A percentile compares a stretch with the other conserved stretches of the same genome.
phyloP scores from a whole-genome alignment of 768 basidiomycete genomes.

The Collybiopsis luxurians region DNA sequence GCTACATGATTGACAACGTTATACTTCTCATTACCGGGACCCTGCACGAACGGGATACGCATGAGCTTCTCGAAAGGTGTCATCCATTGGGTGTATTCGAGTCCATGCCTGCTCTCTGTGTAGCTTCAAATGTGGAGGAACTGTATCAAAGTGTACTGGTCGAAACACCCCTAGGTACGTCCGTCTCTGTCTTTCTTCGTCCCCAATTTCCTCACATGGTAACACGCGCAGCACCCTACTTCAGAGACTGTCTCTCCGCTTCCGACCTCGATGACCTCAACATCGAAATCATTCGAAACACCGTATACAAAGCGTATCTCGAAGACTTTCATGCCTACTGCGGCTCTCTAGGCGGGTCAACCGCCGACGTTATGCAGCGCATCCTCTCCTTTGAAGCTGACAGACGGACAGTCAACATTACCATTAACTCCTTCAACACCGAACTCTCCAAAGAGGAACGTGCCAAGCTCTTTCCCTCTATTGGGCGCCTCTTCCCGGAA shows the following conservation, averaged over 20 bases:
- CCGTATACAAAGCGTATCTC: slow-evolving; percentile 97
- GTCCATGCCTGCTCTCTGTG: slow-evolving; percentile 98
- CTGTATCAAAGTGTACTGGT: slow-evolving; percentile 95
- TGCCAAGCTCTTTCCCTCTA: slow-evolving; percentile 89
- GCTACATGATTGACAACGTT: slow-evolving; percentile 99
- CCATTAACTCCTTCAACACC: slow-evolving; percentile 97
- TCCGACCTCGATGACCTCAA: slow-evolving; percentile 97
- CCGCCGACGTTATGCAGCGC: slow-evolving; percentile 86
- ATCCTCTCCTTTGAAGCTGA: slow-evolving; percentile 97
- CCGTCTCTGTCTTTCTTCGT: background rate
- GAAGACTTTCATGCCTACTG: slow-evolving; percentile 94
- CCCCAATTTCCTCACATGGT: background rate
- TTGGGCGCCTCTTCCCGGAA: slow-evolving; percentile 91
- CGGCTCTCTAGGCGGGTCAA: slow-evolving; percentile 71
- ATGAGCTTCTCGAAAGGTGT: slow-evolving; percentile 93
- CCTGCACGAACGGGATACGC: slow-evolving; percentile 94
- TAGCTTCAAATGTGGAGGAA: slow-evolving; percentile 98
- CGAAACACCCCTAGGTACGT: slow-evolving; percentile 92
- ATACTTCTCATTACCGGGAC: slow-evolving; percentile 97
- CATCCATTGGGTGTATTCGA: slow-evolving; percentile 97
- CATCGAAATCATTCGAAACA: slow-evolving; percentile 99
- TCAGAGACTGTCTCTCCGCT: slow-evolving; percentile 92
- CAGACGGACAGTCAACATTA: slow-evolving; percentile 95
- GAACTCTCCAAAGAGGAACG: slow-evolving; percentile 94
- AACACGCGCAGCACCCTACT: slow-evolving; percentile 74